Percentiles rank a stretch among this genome's conserved stretches.
Evolutionary conservation across 495 filamentous ascomycete species (phyloP).

Genomic region (Podospora anserina): DNA sequence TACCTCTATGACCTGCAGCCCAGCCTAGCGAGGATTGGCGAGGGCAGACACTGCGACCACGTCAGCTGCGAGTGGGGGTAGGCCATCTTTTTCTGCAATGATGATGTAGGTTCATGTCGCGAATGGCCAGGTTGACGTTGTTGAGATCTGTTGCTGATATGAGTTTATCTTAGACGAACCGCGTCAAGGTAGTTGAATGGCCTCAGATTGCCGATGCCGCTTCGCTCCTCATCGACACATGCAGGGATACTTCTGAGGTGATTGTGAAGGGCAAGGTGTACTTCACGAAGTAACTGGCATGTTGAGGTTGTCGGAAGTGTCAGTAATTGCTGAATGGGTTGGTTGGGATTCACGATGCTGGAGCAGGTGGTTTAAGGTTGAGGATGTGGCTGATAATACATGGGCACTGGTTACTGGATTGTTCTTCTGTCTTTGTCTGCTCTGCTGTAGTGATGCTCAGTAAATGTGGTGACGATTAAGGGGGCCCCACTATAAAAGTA

Average conservation of each 20-base stretch:
- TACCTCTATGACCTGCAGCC: background rate
- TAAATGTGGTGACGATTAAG: too few species aligned
- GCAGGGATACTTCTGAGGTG: background rate
- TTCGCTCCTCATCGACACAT: background rate
- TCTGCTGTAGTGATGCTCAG: too few species aligned
- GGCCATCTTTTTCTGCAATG: background rate
- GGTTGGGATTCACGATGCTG: too few species aligned
- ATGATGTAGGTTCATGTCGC: background rate
- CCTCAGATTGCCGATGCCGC: background rate
- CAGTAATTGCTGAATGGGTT: too few species aligned
- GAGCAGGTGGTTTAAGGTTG: too few species aligned
- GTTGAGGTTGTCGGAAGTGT: background rate
- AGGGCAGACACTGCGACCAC: background rate
- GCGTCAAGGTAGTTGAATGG: background rate
- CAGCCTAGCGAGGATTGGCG: background rate
- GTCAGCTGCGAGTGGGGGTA: background rate
- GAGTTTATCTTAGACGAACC: background rate
- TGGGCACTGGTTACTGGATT: too few species aligned
- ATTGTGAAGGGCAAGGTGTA: background rate
- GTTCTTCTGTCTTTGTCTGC: too few species aligned
- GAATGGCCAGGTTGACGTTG: too few species aligned
- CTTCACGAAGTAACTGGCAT: background rate
- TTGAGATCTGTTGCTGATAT: background rate
- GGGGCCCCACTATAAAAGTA: background rate
- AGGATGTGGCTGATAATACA: too few species aligned